A percentile compares a stretch with the other conserved stretches of the same genome.
These are phyloP conservation scores for Noccaea bulbosa DNA, from an alignment of 345 rosid species.

Conservation along the genomic window DNA sequence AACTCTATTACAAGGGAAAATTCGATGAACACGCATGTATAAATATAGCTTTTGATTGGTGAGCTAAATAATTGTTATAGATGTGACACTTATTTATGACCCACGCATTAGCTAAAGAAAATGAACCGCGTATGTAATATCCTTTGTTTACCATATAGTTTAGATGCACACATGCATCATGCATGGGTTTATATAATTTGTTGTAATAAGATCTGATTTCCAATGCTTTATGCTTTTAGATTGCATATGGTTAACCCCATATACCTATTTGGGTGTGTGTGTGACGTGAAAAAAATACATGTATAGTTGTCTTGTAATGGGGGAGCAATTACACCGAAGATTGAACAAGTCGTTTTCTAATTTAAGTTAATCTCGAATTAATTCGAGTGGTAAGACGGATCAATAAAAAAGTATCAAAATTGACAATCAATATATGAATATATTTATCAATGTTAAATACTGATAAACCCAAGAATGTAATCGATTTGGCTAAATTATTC, in stretches of 20 bases:
- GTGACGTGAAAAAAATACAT: slow-evolving; percentile 15
- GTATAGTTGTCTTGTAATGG: slow-evolving; percentile 32
- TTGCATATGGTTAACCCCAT: slow-evolving; percentile 1
- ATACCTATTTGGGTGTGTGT: background rate
- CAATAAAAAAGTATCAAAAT: background rate
- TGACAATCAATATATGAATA: background rate
- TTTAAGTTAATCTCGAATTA: slow-evolving; percentile 12
- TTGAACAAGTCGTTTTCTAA: slow-evolving; percentile 34
- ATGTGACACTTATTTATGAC: slow-evolving; percentile 39
- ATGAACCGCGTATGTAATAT: background rate
- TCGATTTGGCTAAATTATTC: background rate
- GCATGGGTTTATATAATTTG: slow-evolving; percentile 23
- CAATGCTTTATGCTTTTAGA: slow-evolving; percentile 12
- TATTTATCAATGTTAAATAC: background rate
- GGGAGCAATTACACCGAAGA: slow-evolving; percentile 42
- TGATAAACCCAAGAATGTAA: background rate
- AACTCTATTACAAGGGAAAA: background rate
- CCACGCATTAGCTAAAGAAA: slow-evolving; percentile 24
- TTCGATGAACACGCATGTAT: slow-evolving; percentile 38
- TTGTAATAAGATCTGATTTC: slow-evolving; percentile 15
- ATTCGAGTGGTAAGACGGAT: slow-evolving; percentile 21
- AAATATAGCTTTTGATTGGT: slow-evolving; percentile 36
- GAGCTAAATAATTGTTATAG: slow-evolving; percentile 34
- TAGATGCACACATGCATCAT: slow-evolving; percentile 19
- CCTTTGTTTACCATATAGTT: slow-evolving; percentile 14